Base-by-base conservation (phyloP, 1,284 basidiomycete genomes). In the Cutaneotrichosporon sp. region DNA sequence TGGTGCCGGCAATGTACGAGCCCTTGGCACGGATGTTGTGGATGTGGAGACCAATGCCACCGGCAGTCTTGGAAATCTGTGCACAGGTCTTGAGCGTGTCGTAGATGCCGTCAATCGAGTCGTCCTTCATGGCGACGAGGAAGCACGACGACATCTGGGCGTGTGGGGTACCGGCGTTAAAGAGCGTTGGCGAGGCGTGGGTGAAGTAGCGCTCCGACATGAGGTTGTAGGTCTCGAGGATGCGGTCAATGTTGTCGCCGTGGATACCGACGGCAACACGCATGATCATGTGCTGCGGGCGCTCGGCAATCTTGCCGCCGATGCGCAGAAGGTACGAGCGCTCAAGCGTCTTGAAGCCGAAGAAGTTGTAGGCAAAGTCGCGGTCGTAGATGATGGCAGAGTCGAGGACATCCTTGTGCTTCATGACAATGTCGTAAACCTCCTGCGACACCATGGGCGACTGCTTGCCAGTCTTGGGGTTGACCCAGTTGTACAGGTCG, bases 281-380 rank as follows among this genome's bases (percentile, higher is more conserved):
- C 96, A 99, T 98, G 70, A 98, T 87, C 85, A 98, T 90, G 77
- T 98, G 96, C 71, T 98, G 94, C 33, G 96, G 96, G 48, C 96
- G 85, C 77, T 99, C 96, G 45, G 92, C 94, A 45, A 96, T 89
- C 66, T 90, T 90, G 53, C 90, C 90, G 72, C 97, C 84, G 77
- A 97, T 86, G 56, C 90, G 86, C 46, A 99, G 85, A 8, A 98
- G 83, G 76, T 98, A 99, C 4, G 94, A 97, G 36, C 96, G 87
- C 78, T 99, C 96, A 33, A 99, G 85, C 1, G 96, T 99, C 78
- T 98, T 99, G 84, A 98, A 98, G 22, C 94, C 94, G 68, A 99
- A 99, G 65, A 79, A 94, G 76, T 93, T 92, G 79, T 97, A 97
- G 75, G 84, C 88, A 79, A 98, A 98, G 77, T 99, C 94, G 47